Evolutionary conservation across 495 filamentous ascomycete genomes (phyloP).

Genomic region (Lasiosphaeris hirsuta): DNA sequence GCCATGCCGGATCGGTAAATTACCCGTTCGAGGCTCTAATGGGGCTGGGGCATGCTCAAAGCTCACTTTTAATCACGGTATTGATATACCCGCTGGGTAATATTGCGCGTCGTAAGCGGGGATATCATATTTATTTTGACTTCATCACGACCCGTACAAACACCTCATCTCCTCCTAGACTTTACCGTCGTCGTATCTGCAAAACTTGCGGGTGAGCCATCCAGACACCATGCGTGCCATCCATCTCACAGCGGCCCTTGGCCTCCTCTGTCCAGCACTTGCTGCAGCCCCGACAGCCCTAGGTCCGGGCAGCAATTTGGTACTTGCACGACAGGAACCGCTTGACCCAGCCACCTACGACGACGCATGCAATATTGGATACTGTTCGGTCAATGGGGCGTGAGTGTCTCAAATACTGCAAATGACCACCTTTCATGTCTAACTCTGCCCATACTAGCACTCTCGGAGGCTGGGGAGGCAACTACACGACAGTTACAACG

Average conservation of each 20-base stretch:
- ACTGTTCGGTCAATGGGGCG: slow-evolving; percentile 16
- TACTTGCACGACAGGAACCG: background rate
- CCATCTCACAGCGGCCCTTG: too few relatives aligned
- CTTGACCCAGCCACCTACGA: slow-evolving; percentile 12
- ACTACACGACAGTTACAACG: slow-evolving; percentile 47
- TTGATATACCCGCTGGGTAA: background rate
- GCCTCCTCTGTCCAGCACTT: too few relatives aligned
- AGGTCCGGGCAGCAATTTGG: background rate
- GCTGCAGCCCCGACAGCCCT: too few relatives aligned
- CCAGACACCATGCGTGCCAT: too few relatives aligned
- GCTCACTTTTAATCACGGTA: background rate
- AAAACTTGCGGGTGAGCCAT: too few relatives aligned
- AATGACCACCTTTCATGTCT: background rate
- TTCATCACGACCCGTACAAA: too few relatives aligned
- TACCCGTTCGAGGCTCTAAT: background rate
- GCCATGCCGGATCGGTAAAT: background rate
- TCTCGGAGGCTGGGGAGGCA: slow-evolving; percentile 18
- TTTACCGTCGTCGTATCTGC: too few relatives aligned
- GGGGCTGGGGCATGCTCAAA: background rate
- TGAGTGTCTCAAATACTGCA: background rate
- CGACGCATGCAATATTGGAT: slow-evolving; percentile 20
- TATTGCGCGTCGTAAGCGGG: background rate
- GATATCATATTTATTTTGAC: too few relatives aligned
- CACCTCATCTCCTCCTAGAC: too few relatives aligned
- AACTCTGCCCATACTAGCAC: background rate